Evolutionary conservation across 306 rosid species (phyloP), one percentile per base, ranked within the genome.

Genomic region (Nissolia schottii): DNA sequence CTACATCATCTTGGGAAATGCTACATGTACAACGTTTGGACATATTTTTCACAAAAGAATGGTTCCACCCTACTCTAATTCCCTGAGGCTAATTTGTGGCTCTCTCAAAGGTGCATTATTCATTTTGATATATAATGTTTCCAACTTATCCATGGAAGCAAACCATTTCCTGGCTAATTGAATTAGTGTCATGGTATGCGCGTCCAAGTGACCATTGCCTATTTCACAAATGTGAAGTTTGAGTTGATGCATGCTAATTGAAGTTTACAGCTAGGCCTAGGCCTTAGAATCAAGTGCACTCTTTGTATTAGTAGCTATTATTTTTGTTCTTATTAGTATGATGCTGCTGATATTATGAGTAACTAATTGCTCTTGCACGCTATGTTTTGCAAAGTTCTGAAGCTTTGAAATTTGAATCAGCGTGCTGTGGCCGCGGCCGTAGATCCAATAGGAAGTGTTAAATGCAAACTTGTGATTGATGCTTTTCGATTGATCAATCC

Each of bases 361-460:
- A 49, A 23, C 20, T 29, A n/a, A n/a, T n/a, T 70, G 64, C 46
- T 41, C 27, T 19, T 50, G 55, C 69, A 22, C 57, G 27, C 56
- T 60, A 11, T 51, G 2, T 38, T 50, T 3, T 85, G 58, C 74
- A 92, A 96, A 89, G 96, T 74, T 92, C 89, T 80, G 97, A 92
- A 83, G 97, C 97, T n/a, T n/a, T n/a, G n/a, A n/a, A n/a, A n/a
- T 64, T 82, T 89, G 75, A 92, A 92, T 83, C 97, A 89, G 77
- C 92, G 96, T 35, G 97, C 93, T 73, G 97, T 91, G 55, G 98
- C 98, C n/a, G 97, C 89, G 57, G 97, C 87, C 73, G 97, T 92
- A 62, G 96, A 92, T 79, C 97, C 97, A n/a, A 92, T 92, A 65
- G 96, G 89, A 77, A 89, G 97, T 68, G 97, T 92, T 40, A 92